These are phyloP conservation scores for Neopestalotiopsis rosae DNA, from an alignment of 2,329 filamentous ascomycete genomes.

Conservation along the genomic window DNA sequence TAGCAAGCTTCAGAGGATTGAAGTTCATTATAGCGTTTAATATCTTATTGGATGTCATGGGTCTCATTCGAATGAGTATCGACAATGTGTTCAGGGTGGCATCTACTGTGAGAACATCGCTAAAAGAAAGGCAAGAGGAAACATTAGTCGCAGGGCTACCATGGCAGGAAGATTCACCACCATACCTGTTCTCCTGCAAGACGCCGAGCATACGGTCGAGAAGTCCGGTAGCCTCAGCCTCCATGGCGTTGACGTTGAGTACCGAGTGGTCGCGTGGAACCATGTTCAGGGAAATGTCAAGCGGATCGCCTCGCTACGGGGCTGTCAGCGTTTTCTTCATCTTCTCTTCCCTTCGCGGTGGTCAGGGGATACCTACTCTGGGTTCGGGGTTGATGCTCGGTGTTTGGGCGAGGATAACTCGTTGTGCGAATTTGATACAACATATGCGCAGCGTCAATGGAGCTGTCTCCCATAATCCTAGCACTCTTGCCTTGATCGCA, in stretches of 20 bases:
- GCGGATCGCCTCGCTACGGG: slow-evolving; percentile 49
- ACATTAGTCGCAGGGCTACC: neutral
- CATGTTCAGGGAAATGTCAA: slow-evolving; percentile 85
- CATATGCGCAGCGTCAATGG: slow-evolving; percentile 81
- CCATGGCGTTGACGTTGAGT: slow-evolving; percentile 79
- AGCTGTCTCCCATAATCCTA: slow-evolving; percentile 86
- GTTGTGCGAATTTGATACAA: slow-evolving; percentile 97
- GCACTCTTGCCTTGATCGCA: slow-evolving; percentile 85
- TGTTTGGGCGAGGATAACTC: slow-evolving; percentile 90
- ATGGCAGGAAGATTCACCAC: neutral
- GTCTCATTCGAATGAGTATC: slow-evolving; percentile 80
- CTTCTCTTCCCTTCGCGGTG: slow-evolving; percentile 5
- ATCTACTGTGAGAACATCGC: slow-evolving; percentile 87
- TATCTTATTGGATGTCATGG: slow-evolving; percentile 83
- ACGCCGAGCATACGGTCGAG: slow-evolving; percentile 86
- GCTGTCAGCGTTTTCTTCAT: slow-evolving; percentile 9
- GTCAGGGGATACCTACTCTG: slow-evolving; percentile 63
- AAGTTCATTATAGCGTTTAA: slow-evolving; percentile 86
- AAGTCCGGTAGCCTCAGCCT: slow-evolving; percentile 90
- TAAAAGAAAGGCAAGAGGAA: slow-evolving; percentile 41
- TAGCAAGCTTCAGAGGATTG: slow-evolving; percentile 85
- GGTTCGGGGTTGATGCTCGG: slow-evolving; percentile 82
- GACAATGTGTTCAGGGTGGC: slow-evolving; percentile 90
- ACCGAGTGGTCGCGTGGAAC: slow-evolving; percentile 83
- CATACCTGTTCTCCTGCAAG: slow-evolving; percentile 87